Evolutionary conservation across 78 protist genomes (phyloP).

Genomic region (Chrysochromulina parva): DNA sequence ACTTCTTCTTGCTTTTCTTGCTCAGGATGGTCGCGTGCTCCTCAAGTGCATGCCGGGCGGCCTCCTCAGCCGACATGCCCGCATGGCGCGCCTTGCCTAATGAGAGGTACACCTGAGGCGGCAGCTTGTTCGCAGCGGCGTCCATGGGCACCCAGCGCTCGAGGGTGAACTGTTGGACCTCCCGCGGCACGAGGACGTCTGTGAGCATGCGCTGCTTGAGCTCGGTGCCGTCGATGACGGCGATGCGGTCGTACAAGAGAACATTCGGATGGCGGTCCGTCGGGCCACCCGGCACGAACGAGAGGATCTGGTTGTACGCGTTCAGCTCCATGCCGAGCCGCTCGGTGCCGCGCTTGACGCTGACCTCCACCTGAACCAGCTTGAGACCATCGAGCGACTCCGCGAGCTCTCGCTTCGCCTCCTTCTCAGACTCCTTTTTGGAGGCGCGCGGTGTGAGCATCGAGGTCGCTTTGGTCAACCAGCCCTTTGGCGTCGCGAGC

Average conservation of each 20-base stretch:
- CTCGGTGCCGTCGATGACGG: background rate
- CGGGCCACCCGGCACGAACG: background rate
- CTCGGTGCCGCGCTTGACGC: background rate
- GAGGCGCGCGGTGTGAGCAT: background rate
- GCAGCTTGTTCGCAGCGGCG: background rate
- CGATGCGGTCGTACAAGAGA: background rate
- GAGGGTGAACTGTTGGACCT: background rate
- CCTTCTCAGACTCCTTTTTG: too few species aligned
- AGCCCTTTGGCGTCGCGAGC: background rate
- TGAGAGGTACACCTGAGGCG: background rate
- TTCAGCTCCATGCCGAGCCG: conserved; percentile 13
- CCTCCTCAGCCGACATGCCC: too few species aligned
- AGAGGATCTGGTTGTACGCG: conserved; percentile 7
- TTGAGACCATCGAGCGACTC: too few species aligned
- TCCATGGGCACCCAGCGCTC: background rate
- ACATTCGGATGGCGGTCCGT: background rate
- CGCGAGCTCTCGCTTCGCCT: too few species aligned
- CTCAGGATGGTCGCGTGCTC: background rate
- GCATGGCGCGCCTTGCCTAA: background rate
- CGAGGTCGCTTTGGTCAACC: background rate
- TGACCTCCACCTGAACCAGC: too few species aligned
- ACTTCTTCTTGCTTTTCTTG: background rate
- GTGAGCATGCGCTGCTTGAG: background rate
- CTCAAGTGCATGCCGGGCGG: too few species aligned
- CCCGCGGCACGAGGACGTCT: background rate